Evolutionary conservation across 2,329 filamentous ascomycete genomes (phyloP), one percentile per base, ranked within the genome.

Genomic region (Verticillium alfalfae): DNA sequence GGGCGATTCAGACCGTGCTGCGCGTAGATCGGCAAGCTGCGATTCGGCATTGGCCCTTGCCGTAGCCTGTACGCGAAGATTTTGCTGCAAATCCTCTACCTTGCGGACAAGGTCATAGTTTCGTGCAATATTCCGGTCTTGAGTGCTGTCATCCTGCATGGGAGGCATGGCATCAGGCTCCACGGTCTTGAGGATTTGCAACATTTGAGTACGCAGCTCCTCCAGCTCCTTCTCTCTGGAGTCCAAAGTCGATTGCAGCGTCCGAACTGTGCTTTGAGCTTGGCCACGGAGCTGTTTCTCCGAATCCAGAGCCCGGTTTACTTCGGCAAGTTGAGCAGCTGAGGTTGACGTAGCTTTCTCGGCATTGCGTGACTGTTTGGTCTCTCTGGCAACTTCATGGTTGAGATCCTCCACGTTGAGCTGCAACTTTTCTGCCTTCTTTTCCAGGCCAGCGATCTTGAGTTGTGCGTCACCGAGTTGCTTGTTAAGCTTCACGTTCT

Each of bases 401-500:
- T 92, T 96, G 39, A 97, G 81, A 72, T 99, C 94, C 72, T 99
- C 94, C 9, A 98, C 77, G 69, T 85, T 93, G 52, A 98, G 83
- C 59, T 93, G 86, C 34, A 98, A 81, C 75, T 97, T 97, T 76
- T 98, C 94, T 59, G 95, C 90, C 73, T 95, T 92, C 80, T 98
- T 98, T 73, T 97, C 93, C 8, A 97, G 78, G 1, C 91, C 90
- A 0, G 90, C 90, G 66, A 96, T 87, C 5, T 87, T 87, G 31
- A 97, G 76, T 69, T 97, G 94, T 6, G 91, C 84, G 67, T 97
- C 93, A 61, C 90, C 92, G 13, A 97, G 82, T 71, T 97, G 92
- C 68, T 92, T 91, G 71, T 90, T 86, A 16, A 97, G 82, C 67
- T 89, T 90, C 72, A 85, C 84, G 70, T 90, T 93, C 59, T 94